phyloP scores from a whole-genome alignment of 257 asterid genomes.

The Agastache rugosa region DNA sequence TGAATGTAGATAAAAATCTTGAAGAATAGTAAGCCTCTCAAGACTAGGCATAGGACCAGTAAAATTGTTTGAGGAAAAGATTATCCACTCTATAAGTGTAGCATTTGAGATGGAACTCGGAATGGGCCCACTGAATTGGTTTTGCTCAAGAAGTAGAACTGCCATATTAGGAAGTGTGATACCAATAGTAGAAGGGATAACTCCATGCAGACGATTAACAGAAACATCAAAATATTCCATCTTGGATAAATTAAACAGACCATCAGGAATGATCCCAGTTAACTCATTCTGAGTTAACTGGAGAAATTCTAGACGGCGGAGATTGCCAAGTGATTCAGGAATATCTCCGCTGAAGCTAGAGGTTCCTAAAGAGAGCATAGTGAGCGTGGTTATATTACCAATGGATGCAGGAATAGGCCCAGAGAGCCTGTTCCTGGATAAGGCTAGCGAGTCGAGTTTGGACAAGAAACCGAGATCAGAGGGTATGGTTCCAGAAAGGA shows the following conservation, averaged over 20 bases:
- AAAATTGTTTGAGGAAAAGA: constrained; percentile 29
- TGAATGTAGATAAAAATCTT: background rate
- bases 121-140: constrained; percentile 35
- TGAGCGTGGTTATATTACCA: background rate
- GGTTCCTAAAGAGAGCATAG: background rate
- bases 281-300: constrained; percentile 29
- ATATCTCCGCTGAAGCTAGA: constrained; percentile 43
- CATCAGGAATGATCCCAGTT: constrained; percentile 36
- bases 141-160: constrained; percentile 23
- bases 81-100: constrained; percentile 18
- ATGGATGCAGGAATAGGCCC: constrained; percentile 1
- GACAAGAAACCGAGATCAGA: background rate
- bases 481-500: background rate
- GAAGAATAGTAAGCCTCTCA: constrained; percentile 32
- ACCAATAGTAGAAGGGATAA: constrained; percentile 37
- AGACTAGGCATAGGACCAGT: constrained; percentile 44
- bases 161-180: constrained; percentile 32
- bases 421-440: background rate
- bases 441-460: background rate
- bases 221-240: constrained; percentile 14
- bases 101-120: constrained; percentile 44
- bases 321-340: constrained; percentile 38
- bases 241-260: constrained; percentile 41
- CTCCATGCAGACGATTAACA: constrained; percentile 36
- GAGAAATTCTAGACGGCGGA: constrained; percentile 27